Percentiles rank a stretch among this genome's conserved stretches.
Evolutionary conservation across 148 eudicot genomes (phyloP).

Genomic region (Vaccinium macrocarpon): DNA sequence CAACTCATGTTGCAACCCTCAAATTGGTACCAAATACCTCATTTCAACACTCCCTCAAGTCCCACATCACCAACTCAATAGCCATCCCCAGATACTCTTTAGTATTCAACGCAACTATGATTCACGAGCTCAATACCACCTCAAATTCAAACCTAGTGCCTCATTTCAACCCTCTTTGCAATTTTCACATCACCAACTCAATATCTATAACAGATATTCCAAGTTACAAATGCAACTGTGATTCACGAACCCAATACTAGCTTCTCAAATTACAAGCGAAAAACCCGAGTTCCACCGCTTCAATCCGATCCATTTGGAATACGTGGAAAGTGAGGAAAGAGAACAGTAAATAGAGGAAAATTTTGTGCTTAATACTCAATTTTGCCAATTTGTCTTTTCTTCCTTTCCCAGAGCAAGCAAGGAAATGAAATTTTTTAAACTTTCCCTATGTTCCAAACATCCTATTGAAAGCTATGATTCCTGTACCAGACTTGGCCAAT

Average conservation of each 20-base stretch:
- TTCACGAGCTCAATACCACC: neutral
- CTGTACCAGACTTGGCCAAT: neutral
- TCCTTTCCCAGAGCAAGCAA: too few relatives aligned
- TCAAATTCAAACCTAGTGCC: constrained; percentile 12
- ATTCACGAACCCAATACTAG: neutral
- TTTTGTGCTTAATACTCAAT: too few relatives aligned
- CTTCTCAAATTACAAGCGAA: neutral
- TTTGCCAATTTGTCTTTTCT: too few relatives aligned
- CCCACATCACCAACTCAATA: neutral
- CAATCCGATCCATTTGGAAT: too few relatives aligned
- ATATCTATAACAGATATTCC: neutral
- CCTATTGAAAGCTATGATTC: constrained; percentile 1
- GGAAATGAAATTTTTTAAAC: too few relatives aligned
- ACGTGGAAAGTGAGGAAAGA: too few relatives aligned
- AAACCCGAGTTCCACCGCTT: constrained; percentile 19
- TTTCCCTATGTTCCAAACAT: too few relatives aligned
- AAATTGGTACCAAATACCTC: constrained; percentile 7
- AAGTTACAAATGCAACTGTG: neutral
- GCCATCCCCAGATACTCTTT: neutral
- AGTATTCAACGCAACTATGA: neutral
- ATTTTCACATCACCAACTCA: neutral
- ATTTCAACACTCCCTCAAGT: neutral
- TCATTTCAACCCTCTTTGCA: neutral
- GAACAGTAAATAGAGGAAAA: too few relatives aligned
- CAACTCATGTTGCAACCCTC: constrained; percentile 47